Conservation (phyloP, 345 rosid genomes). For the Syzygium aqueum region DNA sequence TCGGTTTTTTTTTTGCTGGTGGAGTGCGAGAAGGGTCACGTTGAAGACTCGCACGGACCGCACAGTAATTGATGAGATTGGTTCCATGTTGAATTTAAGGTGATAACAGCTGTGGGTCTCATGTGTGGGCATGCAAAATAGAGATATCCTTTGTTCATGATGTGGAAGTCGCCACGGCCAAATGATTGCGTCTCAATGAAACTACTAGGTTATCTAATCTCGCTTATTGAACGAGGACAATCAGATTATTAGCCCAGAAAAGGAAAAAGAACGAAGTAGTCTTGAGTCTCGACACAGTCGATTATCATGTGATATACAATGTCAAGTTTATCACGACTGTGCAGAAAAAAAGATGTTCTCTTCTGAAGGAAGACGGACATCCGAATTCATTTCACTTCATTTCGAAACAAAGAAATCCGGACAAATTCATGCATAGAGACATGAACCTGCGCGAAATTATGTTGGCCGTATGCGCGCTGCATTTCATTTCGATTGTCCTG, state of each 20-base stretch:
- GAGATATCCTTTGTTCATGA: background rate
- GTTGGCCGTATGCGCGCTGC: background rate
- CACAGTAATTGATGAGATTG: background rate
- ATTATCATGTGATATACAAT: background rate
- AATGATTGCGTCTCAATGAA: background rate
- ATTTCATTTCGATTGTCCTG: background rate
- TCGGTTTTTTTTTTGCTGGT: background rate
- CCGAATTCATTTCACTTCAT: background rate
- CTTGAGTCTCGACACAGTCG: background rate
- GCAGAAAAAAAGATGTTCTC: background rate
- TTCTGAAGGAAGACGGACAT: background rate
- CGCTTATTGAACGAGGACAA: background rate
- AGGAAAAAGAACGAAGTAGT: background rate
- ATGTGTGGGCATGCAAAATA: background rate
- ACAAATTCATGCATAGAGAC: background rate
- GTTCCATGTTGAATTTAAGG: background rate
- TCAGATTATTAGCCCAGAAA: background rate
- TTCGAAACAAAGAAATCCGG: background rate
- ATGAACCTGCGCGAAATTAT: background rate
- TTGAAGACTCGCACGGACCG: background rate
- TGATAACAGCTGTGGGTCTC: background rate
- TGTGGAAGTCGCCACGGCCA: background rate
- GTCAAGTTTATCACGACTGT: background rate
- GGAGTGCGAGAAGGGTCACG: background rate
- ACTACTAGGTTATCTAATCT: background rate